These are phyloP conservation scores for Euphrasia arctica DNA, from an alignment of 305 asterid species.

Conservation along the genomic window DNA sequence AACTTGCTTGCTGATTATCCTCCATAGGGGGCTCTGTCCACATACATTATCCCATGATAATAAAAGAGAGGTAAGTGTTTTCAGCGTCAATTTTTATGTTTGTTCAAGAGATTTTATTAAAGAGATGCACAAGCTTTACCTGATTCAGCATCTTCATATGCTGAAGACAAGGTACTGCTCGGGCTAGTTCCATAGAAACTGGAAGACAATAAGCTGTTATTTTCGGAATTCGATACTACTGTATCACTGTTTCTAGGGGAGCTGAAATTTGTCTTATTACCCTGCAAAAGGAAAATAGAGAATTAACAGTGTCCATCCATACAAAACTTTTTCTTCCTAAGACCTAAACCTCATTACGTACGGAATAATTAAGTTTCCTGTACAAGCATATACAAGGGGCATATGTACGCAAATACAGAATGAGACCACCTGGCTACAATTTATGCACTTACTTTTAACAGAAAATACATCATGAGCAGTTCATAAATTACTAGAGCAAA, in stretches of 20 bases:
- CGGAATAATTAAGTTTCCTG: neutral
- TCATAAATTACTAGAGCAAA: constrained; percentile 1
- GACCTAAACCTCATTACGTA: neutral
- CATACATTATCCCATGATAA: constrained; percentile 15
- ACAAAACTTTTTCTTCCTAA: neutral
- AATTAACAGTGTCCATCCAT: neutral
- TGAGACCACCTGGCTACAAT: neutral
- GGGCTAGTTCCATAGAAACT: constrained; percentile 71
- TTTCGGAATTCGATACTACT: constrained; percentile 50
- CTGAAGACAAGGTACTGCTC: constrained; percentile 76
- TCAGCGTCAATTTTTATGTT: constrained; percentile 9
- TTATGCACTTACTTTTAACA: neutral
- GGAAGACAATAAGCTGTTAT: constrained; percentile 59
- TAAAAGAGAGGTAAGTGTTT: constrained; percentile 21
- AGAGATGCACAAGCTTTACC: constrained; percentile 46
- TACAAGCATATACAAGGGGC: constrained; percentile 8
- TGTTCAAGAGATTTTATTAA: neutral
- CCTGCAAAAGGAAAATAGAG: constrained; percentile 45
- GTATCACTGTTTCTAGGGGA: constrained; percentile 50
- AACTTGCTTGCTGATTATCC: constrained; percentile 58
- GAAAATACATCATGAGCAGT: constrained; percentile 2
- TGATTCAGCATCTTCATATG: constrained; percentile 81
- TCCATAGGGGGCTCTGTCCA: constrained; percentile 41
- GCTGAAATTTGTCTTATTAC: constrained; percentile 55
- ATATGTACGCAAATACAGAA: neutral